These are phyloP conservation scores for Bretziella fagacearum DNA, from an alignment of 2,329 filamentous ascomycete species.

Conservation along the genomic window DNA sequence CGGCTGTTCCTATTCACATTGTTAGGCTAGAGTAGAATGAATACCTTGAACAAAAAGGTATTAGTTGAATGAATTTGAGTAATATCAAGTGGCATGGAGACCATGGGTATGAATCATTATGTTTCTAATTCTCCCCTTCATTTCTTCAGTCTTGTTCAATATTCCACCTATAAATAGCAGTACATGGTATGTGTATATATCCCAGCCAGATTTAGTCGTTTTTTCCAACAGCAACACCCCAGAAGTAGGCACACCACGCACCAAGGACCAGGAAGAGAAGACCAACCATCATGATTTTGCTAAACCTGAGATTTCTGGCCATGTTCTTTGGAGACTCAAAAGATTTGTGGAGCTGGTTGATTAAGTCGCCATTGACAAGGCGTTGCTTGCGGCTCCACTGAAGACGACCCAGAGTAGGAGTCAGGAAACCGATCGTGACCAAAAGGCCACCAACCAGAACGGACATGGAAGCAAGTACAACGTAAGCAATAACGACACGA, in stretches of 20 bases:
- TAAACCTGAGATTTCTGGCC: slow-evolving; percentile 26
- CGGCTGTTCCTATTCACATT: slow-evolving; percentile 41
- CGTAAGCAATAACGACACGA: slow-evolving; percentile 38
- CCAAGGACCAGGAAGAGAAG: slow-evolving; percentile 33
- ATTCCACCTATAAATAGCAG: neutral
- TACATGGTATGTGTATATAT: too few species aligned
- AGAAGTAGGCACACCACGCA: slow-evolving; percentile 40
- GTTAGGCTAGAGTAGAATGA: slow-evolving; percentile 5
- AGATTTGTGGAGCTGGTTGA: slow-evolving; percentile 27
- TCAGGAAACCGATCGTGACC: slow-evolving; percentile 23
- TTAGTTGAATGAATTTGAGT: neutral
- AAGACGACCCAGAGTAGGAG: slow-evolving; percentile 29
- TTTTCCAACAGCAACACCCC: slow-evolving; percentile 39
- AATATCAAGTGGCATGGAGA: neutral
- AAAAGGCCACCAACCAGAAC: slow-evolving; percentile 28
- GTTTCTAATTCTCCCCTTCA: neutral
- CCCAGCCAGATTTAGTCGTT: slow-evolving; percentile 22
- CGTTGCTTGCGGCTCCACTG: slow-evolving; percentile 43
- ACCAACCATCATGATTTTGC: slow-evolving; percentile 26
- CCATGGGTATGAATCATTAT: neutral
- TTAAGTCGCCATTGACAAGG: slow-evolving; percentile 26
- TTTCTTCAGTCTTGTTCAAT: neutral
- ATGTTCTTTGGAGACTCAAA: slow-evolving; percentile 23
- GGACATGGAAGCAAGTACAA: slow-evolving; percentile 33
- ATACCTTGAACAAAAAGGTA: neutral